Evolutionary conservation across 495 filamentous ascomycete species (phyloP).

Genomic region (Xylaria palmicola): DNA sequence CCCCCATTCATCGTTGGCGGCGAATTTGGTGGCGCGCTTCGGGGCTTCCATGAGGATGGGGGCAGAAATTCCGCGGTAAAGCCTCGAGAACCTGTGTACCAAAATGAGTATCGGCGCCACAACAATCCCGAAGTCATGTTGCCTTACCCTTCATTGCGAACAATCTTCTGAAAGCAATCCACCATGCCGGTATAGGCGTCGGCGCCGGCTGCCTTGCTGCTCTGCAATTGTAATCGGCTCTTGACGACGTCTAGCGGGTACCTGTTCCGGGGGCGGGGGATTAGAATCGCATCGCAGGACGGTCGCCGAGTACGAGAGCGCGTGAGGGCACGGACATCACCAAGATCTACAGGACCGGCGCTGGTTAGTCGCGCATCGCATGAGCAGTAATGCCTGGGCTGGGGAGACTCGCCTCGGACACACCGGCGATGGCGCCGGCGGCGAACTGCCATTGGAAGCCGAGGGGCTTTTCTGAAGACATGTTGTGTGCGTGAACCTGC

Average conservation of each 20-base stretch:
- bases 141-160: conserved; percentile 85
- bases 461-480: conserved; percentile 69
- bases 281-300: background rate
- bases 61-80: conserved; percentile 94
- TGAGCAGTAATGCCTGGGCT: conserved; percentile 19
- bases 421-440: conserved; percentile 83
- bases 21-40: conserved; percentile 98
- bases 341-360: conserved; percentile 62
- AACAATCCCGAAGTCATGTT: background rate
- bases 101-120: conserved; percentile 9
- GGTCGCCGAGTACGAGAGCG: conserved; percentile 2
- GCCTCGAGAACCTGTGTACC: conserved; percentile 66
- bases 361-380: conserved; percentile 13
- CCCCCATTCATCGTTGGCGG: conserved; percentile 98
- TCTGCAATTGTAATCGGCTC: conserved; percentile 92
- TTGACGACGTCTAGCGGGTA: conserved; percentile 99
- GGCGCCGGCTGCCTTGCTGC: conserved; percentile 63
- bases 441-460: conserved; percentile 85
- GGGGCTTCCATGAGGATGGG: conserved; percentile 99
- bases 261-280: conserved; percentile 52
- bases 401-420: conserved; percentile 71
- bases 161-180: conserved; percentile 95
- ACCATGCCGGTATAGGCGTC: conserved; percentile 95
- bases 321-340: conserved; percentile 63
- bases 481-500: conserved; percentile 44